Evolutionary conservation across 2,329 filamentous ascomycete species (phyloP), one percentile per base, ranked within the genome.

Genomic region (Myriosclerotinia duriaeana): DNA sequence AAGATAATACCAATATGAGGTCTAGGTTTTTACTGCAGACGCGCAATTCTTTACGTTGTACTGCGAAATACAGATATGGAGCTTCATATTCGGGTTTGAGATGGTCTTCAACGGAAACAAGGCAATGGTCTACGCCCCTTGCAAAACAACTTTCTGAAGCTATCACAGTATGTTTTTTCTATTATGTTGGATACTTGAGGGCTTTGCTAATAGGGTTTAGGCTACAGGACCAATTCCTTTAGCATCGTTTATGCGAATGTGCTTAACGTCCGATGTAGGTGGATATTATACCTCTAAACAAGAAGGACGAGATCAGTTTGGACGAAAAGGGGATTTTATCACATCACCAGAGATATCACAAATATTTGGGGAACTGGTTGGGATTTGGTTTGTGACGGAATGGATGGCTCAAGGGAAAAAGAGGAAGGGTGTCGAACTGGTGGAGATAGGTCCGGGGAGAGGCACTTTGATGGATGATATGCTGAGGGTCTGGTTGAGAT

Each of bases 381-480:
- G 92, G 5, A 86, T 99, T 72, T 99, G 95, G 95, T 89, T 97
- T 69, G 89, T 98, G 62, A 89, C 94, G 53, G 95, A 99, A 82
- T 99, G 95, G 94, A 91, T 98, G 77, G 89, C 90, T 52, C 95
- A 99, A 77, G 93, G 93, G 20, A 84, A 84, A 68, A 90, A 86
- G 65, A 86, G 81, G 68, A 82, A 84, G 40, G 92, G 91, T 36
- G 88, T 97, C 20, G 90, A 97, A 76, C 82, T 99, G 70, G 92
- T 99, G 75, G 95, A 99, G 78, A 88, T 98, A 72, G 95, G 95
- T 0, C 95, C 95, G 4, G 95, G 95, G 15, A 87, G 94, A 77
- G 95, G 95, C 17, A 99, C 95, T 17, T 80, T 99, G 73, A 99
- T 99, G 94, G 92, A 94, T 79, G 95, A 99, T 80, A 91, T 98